Conservation (phyloP, 2,329 filamentous ascomycete species). For the Rhexocercosporidium sp. region DNA sequence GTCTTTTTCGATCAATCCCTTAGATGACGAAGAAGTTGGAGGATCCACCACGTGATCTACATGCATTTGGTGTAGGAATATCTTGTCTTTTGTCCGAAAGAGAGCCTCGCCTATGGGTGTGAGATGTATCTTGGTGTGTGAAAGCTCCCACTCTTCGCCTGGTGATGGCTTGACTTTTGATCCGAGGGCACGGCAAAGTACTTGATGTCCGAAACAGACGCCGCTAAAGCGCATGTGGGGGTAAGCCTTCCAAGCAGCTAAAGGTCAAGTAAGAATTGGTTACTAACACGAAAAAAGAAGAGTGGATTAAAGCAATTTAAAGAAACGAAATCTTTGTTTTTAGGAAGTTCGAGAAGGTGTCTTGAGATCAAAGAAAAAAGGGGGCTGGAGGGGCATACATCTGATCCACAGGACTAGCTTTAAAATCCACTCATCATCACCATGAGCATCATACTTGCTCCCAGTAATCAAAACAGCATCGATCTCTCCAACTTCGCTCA, state of each 20-base stretch:
- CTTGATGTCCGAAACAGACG: conserved; percentile 55
- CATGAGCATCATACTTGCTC: conserved; percentile 53
- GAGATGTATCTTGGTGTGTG: conserved; percentile 49
- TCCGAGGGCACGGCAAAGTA: conserved; percentile 51
- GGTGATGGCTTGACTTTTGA: conserved; percentile 44
- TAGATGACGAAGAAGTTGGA: not conserved
- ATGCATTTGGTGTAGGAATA: conserved; percentile 6
- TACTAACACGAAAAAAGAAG: not conserved
- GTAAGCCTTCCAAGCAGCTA: conserved; percentile 48
- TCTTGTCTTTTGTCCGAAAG: conserved; percentile 46
- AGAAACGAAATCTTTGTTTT: not conserved
- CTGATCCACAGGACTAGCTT: conserved; percentile 51
- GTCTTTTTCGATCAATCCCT: conserved; percentile 3
- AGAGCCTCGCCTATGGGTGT: conserved; percentile 47
- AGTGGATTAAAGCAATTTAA: not conserved
- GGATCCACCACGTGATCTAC: conserved; percentile 7
- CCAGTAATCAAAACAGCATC: conserved; percentile 50
- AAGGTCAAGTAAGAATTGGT: not conserved
- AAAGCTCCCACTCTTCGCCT: conserved; percentile 51
- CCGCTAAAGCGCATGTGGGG: conserved; percentile 51
- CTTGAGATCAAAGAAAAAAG: not conserved
- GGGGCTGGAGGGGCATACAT: conserved; percentile 54
- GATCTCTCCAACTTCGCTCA: not conserved
- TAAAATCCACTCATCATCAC: conserved; percentile 50
- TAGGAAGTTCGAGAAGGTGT: not conserved